Percentiles rank a stretch among this genome's conserved stretches.
Conservation (phyloP, 1,139 yeast genomes). For the Blastobotrys arbuscula region DNA sequence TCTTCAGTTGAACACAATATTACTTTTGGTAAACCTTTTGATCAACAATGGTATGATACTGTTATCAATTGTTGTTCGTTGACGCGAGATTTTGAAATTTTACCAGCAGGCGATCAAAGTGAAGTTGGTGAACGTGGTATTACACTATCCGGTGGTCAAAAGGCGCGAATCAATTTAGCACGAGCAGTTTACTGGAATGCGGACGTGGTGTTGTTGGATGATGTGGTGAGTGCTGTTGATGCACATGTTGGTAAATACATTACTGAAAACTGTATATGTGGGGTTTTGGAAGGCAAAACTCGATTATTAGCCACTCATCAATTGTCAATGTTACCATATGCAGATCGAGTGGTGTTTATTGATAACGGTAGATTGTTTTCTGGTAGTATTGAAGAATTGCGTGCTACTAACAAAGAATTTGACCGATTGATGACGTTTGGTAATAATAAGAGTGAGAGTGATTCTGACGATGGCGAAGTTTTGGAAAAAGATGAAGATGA, state of each 20-base stretch:
- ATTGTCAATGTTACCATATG: constrained; percentile 58
- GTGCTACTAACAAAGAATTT: constrained; percentile 43
- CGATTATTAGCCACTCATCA: constrained; percentile 84
- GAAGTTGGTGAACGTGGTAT: constrained; percentile 94
- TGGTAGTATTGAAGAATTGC: constrained; percentile 48
- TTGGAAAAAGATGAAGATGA: constrained; percentile 21
- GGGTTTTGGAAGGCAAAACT: constrained; percentile 53
- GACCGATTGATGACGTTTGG: constrained; percentile 48
- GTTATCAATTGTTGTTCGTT: constrained; percentile 64
- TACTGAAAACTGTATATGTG: constrained; percentile 63
- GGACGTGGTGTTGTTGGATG: constrained; percentile 71
- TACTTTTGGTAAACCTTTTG: constrained; percentile 57
- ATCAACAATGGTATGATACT: constrained; percentile 48
- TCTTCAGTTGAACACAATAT: constrained; percentile 75
- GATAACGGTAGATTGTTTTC: constrained; percentile 36
- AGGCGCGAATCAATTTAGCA: constrained; percentile 79
- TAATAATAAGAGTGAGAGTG: constrained; percentile 32
- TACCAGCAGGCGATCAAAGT: constrained; percentile 79
- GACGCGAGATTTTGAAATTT: constrained; percentile 56
- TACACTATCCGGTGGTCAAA: constrained; percentile 89
- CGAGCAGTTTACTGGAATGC: constrained; percentile 71
- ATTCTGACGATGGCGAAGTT: constrained; percentile 32
- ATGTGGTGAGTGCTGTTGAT: constrained; percentile 87
- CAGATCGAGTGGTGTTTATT: constrained; percentile 63
- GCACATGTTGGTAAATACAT: constrained; percentile 84